Evolutionary conservation across 495 filamentous ascomycete species (phyloP), one percentile per base, ranked within the genome.

Genomic region (Aspergillus biplanus): DNA sequence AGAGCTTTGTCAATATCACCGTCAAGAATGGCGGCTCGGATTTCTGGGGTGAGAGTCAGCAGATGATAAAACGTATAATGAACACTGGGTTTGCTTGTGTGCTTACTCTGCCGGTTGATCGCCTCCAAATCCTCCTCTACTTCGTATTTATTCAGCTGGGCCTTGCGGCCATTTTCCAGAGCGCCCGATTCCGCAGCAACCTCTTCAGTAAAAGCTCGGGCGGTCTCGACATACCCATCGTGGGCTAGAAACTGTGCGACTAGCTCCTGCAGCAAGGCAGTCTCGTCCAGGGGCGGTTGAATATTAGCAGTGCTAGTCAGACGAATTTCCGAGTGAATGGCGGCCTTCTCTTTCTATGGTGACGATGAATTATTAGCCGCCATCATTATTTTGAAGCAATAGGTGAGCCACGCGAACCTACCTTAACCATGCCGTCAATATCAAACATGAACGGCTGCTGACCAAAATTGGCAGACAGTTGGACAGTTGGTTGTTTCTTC

Each of bases 201-300:
- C 71, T 98, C 96, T 69, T 89, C 84, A 7, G 90, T 87, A 76
- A 99, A 98, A 0, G 90, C 92, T 63, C 87, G 85, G 15, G 93
- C 92, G 7, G 95, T 96, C 61, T 97, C 94, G n/a, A 97, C 88
- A 65, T 97, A 98, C 59, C 95, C 96, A 71, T 98, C 96, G 69
- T 97, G 95, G 42, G 92, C 90, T 7, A 99, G 81, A 67, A 93
- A 97, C 74, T 97, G 93, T 11, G 92, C 83, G 16, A 96, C 89
- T 62, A 94, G 74, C 65, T 89, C 85, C 72, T 97, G 95, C 44
- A 97, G 84, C 34, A 99, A 81, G 32, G 89, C 78, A 2, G 87
- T 85, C 74, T 97, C 92, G 58, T 87, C 86, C 54, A 93, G 71
- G 4, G 82, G 83, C 5, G 89, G 88, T 56, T 87, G 87, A 8